Conservation (phyloP, 169 alveolate species). For the Babesia bovis region DNA sequence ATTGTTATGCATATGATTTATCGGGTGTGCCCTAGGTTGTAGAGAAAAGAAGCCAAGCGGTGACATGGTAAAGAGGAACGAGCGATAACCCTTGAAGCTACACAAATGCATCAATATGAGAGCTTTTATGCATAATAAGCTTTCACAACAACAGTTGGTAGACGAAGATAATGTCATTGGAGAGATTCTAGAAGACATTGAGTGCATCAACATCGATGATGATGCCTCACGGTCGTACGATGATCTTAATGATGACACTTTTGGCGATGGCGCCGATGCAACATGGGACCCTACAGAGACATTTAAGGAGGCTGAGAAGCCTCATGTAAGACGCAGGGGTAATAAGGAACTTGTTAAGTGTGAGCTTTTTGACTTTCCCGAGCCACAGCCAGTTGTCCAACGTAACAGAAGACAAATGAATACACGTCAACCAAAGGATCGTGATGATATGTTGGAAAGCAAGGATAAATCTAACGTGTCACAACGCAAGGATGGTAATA, state of each 20-base stretch:
- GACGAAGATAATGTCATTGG: slow-evolving; percentile 53
- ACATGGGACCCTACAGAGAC: slow-evolving; percentile 69
- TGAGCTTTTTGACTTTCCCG: slow-evolving; percentile 52
- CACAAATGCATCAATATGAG: no score
- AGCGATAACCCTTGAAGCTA: no score
- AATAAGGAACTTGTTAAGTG: slow-evolving; percentile 43
- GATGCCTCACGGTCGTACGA: slow-evolving; percentile 20
- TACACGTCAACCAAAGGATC: background rate
- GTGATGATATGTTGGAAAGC: no score
- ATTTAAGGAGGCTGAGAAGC: slow-evolving; percentile 55
- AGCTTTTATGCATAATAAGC: no score
- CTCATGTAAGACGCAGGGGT: background rate
- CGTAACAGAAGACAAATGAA: background rate
- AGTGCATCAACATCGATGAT: slow-evolving; percentile 47
- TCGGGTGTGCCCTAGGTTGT: no score
- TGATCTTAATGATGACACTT: slow-evolving; percentile 61
- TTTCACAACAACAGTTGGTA: no score
- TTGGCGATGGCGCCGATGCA: slow-evolving; percentile 48
- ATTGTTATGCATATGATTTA: no score
- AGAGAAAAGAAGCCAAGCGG: no score
- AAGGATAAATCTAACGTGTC: no score
- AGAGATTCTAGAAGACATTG: slow-evolving; percentile 67
- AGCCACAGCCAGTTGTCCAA: background rate
- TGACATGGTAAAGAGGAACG: no score
- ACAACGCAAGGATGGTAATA: background rate